Conservation (phyloP, 768 basidiomycete genomes). For the Tremella fuciformis region DNA sequence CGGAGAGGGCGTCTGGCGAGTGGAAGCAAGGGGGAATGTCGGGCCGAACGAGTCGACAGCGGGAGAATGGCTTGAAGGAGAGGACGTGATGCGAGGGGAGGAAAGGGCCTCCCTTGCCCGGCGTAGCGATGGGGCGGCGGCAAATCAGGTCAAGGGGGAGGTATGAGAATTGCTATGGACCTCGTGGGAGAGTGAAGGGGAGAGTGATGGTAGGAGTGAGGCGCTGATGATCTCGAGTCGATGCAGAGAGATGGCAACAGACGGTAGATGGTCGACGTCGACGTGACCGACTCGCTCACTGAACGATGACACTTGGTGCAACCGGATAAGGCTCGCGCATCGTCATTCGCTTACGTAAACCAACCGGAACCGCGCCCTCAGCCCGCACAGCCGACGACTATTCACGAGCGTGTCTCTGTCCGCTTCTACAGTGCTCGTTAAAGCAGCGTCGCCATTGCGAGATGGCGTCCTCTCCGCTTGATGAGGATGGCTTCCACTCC, state of each 20-base stretch:
- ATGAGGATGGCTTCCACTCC: constrained; percentile 47
- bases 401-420: too few species aligned
- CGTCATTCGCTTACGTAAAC: too few species aligned
- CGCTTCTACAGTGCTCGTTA: too few species aligned
- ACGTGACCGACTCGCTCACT: neutral
- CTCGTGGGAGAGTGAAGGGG: neutral
- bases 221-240: too few species aligned
- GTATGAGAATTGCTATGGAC: neutral
- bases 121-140: constrained; percentile 1
- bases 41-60: constrained; percentile 8
- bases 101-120: constrained; percentile 7
- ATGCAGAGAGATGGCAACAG: neutral
- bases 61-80: neutral
- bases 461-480: constrained; percentile 26
- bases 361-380: too few species aligned
- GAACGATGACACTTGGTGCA: neutral
- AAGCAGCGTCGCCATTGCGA: neutral
- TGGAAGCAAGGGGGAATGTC: too few species aligned
- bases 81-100: constrained; percentile 12
- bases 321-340: too few species aligned
- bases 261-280: neutral
- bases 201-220: neutral
- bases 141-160: neutral
- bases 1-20: neutral
- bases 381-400: too few species aligned